Evolutionary conservation across 1,284 basidiomycete species (phyloP), one percentile per base, ranked within the genome.

Genomic region (Rhodotorula sp.): DNA sequence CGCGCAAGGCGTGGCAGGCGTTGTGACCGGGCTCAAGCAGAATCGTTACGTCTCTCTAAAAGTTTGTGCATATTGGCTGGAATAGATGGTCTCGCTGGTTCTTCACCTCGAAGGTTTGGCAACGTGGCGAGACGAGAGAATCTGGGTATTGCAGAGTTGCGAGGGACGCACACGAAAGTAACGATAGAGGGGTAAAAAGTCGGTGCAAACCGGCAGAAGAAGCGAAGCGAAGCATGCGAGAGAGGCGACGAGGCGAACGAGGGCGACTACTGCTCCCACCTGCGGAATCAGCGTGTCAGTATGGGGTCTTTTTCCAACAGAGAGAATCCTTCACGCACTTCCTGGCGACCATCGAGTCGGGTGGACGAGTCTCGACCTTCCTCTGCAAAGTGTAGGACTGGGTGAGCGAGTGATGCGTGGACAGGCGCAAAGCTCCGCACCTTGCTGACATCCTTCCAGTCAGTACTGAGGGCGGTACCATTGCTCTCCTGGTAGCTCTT

Each of bases 381-480:
- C 52, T 51, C 74, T 74, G 67, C 56, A 27, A 15, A 17, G 7
- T n/a, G 48, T 30, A 13, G 13, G 10, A 13, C 8, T 11, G 5
- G 20, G 22, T n/a, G 17, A 55, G 53, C 34, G 32, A 13, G 36
- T 46, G 20, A 6, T 20, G 2, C 2, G 20, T 52, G 20, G 19
- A 19, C 20, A 6, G 32, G 36, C 24, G 2, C 10, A 58, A 48
- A 34, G n/a, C 4, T 13, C n/a, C 67, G 15, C 34, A 78, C 84
- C 82, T 90, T 90, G 72, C 82, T 83, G 13, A 96, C 92, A 73
- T 92, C 90, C 8, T 86, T 86, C 94, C 94, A 97, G 80, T 96
- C 92, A 0, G 94, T 97, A 81, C 90, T 93, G 55, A 97, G 83
- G 0, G 91, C 89, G 13, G 94, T 97, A 5, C 94, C 77, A 55